Evolutionary conservation across 495 filamentous ascomycete genomes (phyloP), one percentile per base, ranked within the genome.

Genomic region (Articulospora tetracladia): DNA sequence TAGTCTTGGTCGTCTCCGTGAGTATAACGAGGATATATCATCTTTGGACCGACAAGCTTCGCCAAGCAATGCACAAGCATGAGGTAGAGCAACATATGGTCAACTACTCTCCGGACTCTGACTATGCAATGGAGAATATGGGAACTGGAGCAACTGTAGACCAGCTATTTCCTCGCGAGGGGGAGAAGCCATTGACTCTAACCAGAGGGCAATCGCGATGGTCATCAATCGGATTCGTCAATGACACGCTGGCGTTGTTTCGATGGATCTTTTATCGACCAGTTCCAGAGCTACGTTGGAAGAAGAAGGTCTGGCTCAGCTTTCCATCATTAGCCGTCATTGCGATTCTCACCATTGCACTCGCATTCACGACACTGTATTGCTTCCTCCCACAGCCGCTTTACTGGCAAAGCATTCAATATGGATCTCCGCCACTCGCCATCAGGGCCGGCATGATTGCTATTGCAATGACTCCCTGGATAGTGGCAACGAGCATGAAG

Each of bases 361-460:
- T 90, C 25, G 74, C 81, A 1, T 93, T 96, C 66, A 83, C 88
- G 34, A 83, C 84, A 0, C 75, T 93, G n/a, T 96, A 92, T 71
- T 85, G 81, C 63, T 94, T 95, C 66, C 68, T 96, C 24, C 90
- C 89, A 47, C 90, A 93, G 61, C 92, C 92, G 1, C 77, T 93
- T 10, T 96, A 89, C 74, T 94, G 88, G 79, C 76, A 88, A 68
- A 90, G 86, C 68, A 93, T 95, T 63, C 76, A 75, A 27, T 91
- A 83, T 57, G 93, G 93, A 30, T 96, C 94, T 3, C 93, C 93
- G 41, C 93, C 93, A 8, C 69, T 98, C 24, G 91, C 93, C 24
- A 88, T 97, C 65, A 87, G 93, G 60, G 82, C 92, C 15, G 93
- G 93, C 44, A 98, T 98, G 93, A 83, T 97, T 27, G 87, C 93